Conservation (phyloP, 352 stramenopile species). For the Pythium rishiriense region DNA sequence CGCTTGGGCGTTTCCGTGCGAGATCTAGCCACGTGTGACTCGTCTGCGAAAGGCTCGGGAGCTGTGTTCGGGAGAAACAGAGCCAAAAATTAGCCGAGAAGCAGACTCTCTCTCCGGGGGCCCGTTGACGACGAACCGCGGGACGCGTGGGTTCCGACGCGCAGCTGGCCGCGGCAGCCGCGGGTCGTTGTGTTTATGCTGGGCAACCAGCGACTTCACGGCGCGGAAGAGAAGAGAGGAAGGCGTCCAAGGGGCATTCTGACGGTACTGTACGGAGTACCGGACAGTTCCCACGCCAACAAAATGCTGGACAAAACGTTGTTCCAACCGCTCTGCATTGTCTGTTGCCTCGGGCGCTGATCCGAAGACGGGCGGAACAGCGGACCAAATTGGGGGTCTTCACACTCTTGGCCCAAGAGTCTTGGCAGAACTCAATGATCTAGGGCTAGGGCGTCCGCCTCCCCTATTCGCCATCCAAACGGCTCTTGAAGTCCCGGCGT, state of each 20-base stretch:
- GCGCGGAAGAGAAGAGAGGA: too few species aligned
- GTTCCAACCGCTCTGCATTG: too few species aligned
- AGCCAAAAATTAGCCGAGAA: not conserved
- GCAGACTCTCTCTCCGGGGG: not conserved
- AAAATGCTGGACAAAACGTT: too few species aligned
- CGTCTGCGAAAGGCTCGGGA: not conserved
- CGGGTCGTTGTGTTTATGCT: not conserved
- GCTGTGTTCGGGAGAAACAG: not conserved
- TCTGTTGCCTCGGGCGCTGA: not conserved
- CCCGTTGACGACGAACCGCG: not conserved
- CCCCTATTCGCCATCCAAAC: slow-evolving; percentile 1
- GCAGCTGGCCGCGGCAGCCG: not conserved
- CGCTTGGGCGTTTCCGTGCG: not conserved
- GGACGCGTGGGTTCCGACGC: not conserved
- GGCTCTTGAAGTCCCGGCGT: not conserved
- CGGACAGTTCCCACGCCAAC: too few species aligned
- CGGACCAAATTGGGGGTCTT: too few species aligned
- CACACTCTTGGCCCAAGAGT: not conserved
- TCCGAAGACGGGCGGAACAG: not conserved
- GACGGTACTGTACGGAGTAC: not conserved
- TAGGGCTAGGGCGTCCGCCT: not conserved
- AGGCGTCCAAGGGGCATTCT: not conserved
- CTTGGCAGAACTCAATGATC: not conserved
- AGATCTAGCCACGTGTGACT: not conserved
- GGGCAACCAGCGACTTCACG: not conserved